Percentiles rank a stretch among this genome's conserved stretches.
Evolutionary conservation across 176 grass and related monocot species (phyloP).

Genomic region (Carex parvula): DNA sequence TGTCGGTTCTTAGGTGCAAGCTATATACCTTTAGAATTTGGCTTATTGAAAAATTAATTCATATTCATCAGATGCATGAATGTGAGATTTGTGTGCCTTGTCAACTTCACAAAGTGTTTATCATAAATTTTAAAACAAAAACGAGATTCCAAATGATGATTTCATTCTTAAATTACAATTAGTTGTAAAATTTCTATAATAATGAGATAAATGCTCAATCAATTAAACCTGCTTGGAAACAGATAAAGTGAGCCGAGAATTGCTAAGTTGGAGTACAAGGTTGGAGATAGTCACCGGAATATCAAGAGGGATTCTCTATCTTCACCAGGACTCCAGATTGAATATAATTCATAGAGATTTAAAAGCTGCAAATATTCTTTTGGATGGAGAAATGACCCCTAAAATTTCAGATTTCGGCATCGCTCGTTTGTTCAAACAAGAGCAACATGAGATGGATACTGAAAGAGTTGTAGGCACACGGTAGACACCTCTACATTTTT

Average conservation of each 20-base stretch:
- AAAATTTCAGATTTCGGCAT: slow-evolving; percentile 73
- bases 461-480: slow-evolving; percentile 41
- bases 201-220: background rate
- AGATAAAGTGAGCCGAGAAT: slow-evolving; percentile 25
- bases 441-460: slow-evolving; percentile 30
- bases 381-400: slow-evolving; percentile 46
- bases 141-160: background rate
- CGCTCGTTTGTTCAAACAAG: slow-evolving; percentile 29
- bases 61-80: background rate
- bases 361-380: slow-evolving; percentile 60
- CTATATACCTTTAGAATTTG: background rate
- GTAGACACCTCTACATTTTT: slow-evolving; percentile 14
- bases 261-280: slow-evolving; percentile 38
- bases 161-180: background rate
- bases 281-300: slow-evolving; percentile 43
- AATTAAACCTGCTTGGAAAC: background rate
- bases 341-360: slow-evolving; percentile 55
- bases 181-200: background rate
- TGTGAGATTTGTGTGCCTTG: background rate
- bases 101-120: background rate
- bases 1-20: too few relatives aligned
- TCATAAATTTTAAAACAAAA: background rate
- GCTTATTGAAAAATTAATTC: background rate
- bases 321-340: slow-evolving; percentile 60
- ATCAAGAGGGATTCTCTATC: slow-evolving; percentile 52